phyloP scores from a whole-genome alignment of 441 rosid genomes.

The Hura crepitans region DNA sequence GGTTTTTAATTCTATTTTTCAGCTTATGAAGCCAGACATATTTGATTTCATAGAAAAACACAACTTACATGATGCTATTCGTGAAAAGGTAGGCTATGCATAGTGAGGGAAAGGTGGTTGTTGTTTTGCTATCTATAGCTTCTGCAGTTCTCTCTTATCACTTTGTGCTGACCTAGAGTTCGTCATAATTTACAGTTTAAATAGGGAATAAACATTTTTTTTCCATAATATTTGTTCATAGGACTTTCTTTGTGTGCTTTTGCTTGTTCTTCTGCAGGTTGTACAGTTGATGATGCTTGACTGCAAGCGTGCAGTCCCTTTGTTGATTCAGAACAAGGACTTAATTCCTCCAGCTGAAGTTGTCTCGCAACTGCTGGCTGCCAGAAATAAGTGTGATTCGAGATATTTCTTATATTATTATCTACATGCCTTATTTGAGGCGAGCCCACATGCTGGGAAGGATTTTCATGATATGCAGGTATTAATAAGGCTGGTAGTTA shows the following conservation, averaged over 20 bases:
- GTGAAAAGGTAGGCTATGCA: slow-evolving; percentile 70
- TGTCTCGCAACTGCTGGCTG: slow-evolving; percentile 58
- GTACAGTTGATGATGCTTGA: slow-evolving; percentile 89
- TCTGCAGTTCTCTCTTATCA: not conserved
- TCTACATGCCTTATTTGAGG: slow-evolving; percentile 83
- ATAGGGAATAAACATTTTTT: slow-evolving; percentile 4
- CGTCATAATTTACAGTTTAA: not conserved
- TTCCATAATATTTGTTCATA: slow-evolving; percentile 17
- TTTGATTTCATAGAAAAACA: slow-evolving; percentile 87
- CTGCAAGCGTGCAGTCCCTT: slow-evolving; percentile 69
- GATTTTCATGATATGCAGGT: slow-evolving; percentile 99
- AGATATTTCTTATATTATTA: slow-evolving; percentile 81
- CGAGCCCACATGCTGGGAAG: slow-evolving; percentile 71
- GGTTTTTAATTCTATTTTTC: slow-evolving; percentile 38
- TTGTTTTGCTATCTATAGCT: slow-evolving; percentile 17
- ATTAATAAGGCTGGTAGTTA: slow-evolving; percentile 9
- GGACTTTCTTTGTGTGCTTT: not conserved
- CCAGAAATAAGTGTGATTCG: slow-evolving; percentile 63
- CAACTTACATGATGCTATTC: slow-evolving; percentile 74
- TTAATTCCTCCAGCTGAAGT: slow-evolving; percentile 83
- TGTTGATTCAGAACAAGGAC: slow-evolving; percentile 80
- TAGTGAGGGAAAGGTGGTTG: slow-evolving; percentile 7
- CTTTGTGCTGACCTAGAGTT: not conserved
- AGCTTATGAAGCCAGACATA: slow-evolving; percentile 92
- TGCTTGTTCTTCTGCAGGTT: slow-evolving; percentile 52